Conservation (phyloP, 2,329 filamentous ascomycete species). For the Fusarium protoensiforme region DNA sequence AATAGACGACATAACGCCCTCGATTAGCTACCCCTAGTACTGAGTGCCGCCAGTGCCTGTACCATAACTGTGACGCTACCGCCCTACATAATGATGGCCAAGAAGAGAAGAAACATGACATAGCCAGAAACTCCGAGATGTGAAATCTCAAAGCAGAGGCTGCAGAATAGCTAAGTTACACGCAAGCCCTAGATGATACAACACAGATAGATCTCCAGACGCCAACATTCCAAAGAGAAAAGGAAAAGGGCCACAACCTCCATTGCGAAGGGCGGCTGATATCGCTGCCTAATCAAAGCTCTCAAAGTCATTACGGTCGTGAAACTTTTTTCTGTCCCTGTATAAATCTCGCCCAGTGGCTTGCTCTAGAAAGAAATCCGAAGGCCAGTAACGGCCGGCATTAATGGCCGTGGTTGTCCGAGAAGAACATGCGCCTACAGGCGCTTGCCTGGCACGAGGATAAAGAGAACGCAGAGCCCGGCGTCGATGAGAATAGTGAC, state of each 20-base stretch:
- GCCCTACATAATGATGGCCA: slow-evolving; percentile 19
- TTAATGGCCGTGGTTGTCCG: slow-evolving; percentile 30
- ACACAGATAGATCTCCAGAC: slow-evolving; percentile 39
- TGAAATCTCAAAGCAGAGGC: slow-evolving; percentile 21
- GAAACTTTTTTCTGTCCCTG: slow-evolving; percentile 33
- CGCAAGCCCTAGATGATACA: slow-evolving; percentile 41
- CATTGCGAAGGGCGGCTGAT: slow-evolving; percentile 23
- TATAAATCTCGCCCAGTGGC: slow-evolving; percentile 27
- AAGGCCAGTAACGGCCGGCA: slow-evolving; percentile 40
- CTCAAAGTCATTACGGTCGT: slow-evolving; percentile 46
- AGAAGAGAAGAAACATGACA: slow-evolving; percentile 22
- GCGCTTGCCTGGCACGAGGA: slow-evolving; percentile 91
- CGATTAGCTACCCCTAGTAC: slow-evolving; percentile 35
- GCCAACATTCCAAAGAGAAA: slow-evolving; percentile 36
- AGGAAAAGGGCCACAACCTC: slow-evolving; percentile 23
- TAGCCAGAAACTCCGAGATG: slow-evolving; percentile 38
- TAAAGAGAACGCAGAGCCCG: slow-evolving; percentile 88
- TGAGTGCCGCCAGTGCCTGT: slow-evolving; percentile 24
- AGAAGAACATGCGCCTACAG: slow-evolving; percentile 60
- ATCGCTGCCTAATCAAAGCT: slow-evolving; percentile 33
- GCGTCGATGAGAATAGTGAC: slow-evolving; percentile 82
- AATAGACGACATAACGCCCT: slow-evolving; percentile 42
- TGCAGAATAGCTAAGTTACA: slow-evolving; percentile 38
- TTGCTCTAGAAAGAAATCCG: slow-evolving; percentile 15
- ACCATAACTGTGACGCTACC: slow-evolving; percentile 8